phyloP scores from a whole-genome alignment of 73 alveolate genomes.

The Stentor roeselii region DNA sequence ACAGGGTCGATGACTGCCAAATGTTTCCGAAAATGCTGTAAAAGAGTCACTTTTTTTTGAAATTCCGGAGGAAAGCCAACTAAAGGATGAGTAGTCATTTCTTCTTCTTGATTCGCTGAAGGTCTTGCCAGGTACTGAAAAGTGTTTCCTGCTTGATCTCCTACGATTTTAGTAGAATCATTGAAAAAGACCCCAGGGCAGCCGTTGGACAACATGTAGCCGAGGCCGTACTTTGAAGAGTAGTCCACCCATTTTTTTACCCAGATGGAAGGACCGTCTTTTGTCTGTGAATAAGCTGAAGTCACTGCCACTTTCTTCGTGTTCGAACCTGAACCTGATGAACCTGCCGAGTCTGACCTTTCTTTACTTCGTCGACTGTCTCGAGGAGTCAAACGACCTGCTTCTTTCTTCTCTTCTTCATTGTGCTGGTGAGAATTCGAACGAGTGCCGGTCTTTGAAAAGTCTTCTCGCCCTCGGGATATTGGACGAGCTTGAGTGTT shows the following conservation, averaged over 20 bases:
- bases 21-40: slow-evolving; percentile 50
- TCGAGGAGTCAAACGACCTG: slow-evolving; percentile 4
- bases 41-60: slow-evolving; percentile 49
- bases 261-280: slow-evolving; percentile 34
- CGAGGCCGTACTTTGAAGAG: slow-evolving; percentile 56
- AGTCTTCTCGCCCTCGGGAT: neutral
- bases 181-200: slow-evolving; percentile 52
- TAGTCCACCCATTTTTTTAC: slow-evolving; percentile 61
- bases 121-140: slow-evolving; percentile 50
- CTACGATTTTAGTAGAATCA: slow-evolving; percentile 53
- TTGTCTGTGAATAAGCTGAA: slow-evolving; percentile 10
- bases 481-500: neutral
- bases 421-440: neutral
- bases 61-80: slow-evolving; percentile 49
- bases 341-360: neutral
- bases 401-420: neutral
- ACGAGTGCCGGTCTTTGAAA: neutral
- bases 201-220: slow-evolving; percentile 41
- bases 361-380: neutral
- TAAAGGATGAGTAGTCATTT: slow-evolving; percentile 33
- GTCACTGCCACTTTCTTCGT: slow-evolving; percentile 2
- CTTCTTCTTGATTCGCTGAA: slow-evolving; percentile 58
- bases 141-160: slow-evolving; percentile 22
- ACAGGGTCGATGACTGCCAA: slow-evolving; percentile 34
- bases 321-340: slow-evolving; percentile 9